phyloP scores from a whole-genome alignment of 768 basidiomycete genomes.

The Strobilomyces echinocephalus region DNA sequence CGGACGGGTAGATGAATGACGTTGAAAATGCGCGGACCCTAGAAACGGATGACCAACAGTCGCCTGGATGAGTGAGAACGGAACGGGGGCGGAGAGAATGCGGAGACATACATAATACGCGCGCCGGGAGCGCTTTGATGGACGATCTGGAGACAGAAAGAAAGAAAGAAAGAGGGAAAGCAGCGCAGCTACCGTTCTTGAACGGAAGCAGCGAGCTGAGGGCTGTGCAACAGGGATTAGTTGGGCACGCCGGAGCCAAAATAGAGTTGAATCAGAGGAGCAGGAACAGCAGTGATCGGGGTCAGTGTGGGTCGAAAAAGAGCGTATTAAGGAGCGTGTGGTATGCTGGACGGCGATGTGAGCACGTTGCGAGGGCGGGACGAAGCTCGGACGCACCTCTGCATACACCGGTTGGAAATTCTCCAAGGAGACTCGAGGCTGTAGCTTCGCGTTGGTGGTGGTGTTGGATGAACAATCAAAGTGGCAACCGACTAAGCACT shows the following conservation, averaged over 20 bases:
- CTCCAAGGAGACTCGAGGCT: too few species aligned
- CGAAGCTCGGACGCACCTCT: too few species aligned
- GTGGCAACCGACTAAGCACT: too few species aligned
- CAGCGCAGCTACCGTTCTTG: too few species aligned
- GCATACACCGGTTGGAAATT: too few species aligned
- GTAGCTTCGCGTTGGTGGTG: too few species aligned
- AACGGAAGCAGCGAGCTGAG: too few species aligned
- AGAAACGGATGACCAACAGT: slow-evolving; percentile 14
- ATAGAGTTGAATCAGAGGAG: background rate
- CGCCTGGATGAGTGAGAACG: slow-evolving; percentile 13
- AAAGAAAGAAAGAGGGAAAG: background rate
- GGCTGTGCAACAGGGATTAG: too few species aligned
- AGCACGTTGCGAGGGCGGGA: too few species aligned
- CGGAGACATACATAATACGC: slow-evolving; percentile 20
- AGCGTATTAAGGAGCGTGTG: too few species aligned
- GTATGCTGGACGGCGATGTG: too few species aligned
- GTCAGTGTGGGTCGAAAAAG: slow-evolving; percentile 7
- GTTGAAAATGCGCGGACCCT: slow-evolving; percentile 7
- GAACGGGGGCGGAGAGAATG: background rate
- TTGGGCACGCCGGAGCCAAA: background rate
- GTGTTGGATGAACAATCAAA: too few species aligned
- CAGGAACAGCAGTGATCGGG: slow-evolving; percentile 5
- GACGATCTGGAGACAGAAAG: background rate
- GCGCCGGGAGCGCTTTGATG: background rate
- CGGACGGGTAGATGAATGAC: background rate